These are phyloP conservation scores for Chaetomiaceae sp. DNA, from an alignment of 2,329 filamentous ascomycete species.

Conservation along the genomic window DNA sequence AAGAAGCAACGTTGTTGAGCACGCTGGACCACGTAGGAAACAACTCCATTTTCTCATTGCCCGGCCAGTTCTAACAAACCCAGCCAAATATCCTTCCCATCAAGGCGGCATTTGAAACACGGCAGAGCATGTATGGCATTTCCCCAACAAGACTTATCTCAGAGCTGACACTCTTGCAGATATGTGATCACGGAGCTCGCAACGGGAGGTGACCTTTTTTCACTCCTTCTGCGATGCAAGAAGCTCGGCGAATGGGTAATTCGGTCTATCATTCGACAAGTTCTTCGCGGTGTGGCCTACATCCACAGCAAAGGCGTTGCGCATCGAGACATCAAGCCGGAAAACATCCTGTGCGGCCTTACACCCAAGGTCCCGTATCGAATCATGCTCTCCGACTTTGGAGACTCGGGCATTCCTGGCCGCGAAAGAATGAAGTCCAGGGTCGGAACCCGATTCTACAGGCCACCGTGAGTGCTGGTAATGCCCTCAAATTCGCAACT, in stretches of 20 bases:
- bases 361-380: slow-evolving; percentile 41
- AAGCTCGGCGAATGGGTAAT: slow-evolving; percentile 38
- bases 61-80: neutral
- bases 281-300: slow-evolving; percentile 42
- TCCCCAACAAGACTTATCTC: neutral
- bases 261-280: slow-evolving; percentile 43
- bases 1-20: slow-evolving; percentile 50
- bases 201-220: slow-evolving; percentile 50
- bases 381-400: slow-evolving; percentile 50
- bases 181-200: slow-evolving; percentile 56
- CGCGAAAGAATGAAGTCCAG: slow-evolving; percentile 40
- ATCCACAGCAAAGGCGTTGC: slow-evolving; percentile 47
- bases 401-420: slow-evolving; percentile 41
- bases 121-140: slow-evolving; percentile 40
- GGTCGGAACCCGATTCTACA: slow-evolving; percentile 44
- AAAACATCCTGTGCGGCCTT: slow-evolving; percentile 47
- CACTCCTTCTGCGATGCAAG: slow-evolving; percentile 38
- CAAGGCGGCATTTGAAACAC: slow-evolving; percentile 46
- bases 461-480: slow-evolving; percentile 43
- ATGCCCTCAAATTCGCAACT: neutral
- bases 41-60: neutral
- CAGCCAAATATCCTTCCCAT: slow-evolving; percentile 53
- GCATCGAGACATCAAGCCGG: slow-evolving; percentile 51
- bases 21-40: slow-evolving; percentile 47
- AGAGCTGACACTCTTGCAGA: slow-evolving; percentile 29